Conservation (phyloP, 768 basidiomycete species). For the Tricholoma saponaceum region DNA sequence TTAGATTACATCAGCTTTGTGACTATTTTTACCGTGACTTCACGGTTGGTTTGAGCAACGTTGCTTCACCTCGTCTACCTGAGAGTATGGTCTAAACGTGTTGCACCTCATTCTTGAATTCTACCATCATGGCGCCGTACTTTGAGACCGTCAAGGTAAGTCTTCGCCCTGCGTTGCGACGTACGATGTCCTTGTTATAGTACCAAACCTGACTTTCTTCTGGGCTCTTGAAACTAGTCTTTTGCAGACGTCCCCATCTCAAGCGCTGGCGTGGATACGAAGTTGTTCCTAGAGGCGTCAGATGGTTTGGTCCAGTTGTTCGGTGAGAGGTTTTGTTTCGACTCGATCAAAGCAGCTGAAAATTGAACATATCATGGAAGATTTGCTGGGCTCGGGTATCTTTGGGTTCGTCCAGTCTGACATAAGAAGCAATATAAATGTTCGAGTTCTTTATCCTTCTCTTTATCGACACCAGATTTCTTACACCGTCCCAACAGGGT, state of each 20-base stretch:
- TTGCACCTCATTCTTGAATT: not conserved
- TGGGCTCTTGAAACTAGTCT: constrained; percentile 49
- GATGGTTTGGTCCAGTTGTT: constrained; percentile 80
- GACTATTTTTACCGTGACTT: not conserved
- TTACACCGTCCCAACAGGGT: constrained; percentile 38
- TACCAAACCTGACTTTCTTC: not conserved
- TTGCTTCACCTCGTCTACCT: not conserved
- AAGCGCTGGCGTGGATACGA: constrained; percentile 75
- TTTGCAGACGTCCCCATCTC: constrained; percentile 81
- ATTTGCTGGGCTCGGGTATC: constrained; percentile 62
- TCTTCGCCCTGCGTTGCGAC: too few species aligned
- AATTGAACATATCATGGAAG: constrained; percentile 27
- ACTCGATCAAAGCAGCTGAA: constrained; percentile 7
- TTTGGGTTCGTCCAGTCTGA: constrained; percentile 76
- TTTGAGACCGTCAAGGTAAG: constrained; percentile 67
- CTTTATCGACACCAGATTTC: constrained; percentile 8
- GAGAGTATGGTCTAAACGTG: constrained; percentile 10
- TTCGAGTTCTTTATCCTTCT: constrained; percentile 30
- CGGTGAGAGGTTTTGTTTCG: constrained; percentile 35
- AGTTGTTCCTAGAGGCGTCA: constrained; percentile 79
- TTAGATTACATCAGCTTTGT: too few species aligned
- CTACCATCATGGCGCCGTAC: constrained; percentile 45
- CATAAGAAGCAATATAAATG: constrained; percentile 62
- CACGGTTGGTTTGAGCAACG: too few species aligned
- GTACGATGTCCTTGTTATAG: too few species aligned